These are phyloP conservation scores for Dryas octopetala DNA, from an alignment of 306 rosid genomes.

Conservation along the genomic window DNA sequence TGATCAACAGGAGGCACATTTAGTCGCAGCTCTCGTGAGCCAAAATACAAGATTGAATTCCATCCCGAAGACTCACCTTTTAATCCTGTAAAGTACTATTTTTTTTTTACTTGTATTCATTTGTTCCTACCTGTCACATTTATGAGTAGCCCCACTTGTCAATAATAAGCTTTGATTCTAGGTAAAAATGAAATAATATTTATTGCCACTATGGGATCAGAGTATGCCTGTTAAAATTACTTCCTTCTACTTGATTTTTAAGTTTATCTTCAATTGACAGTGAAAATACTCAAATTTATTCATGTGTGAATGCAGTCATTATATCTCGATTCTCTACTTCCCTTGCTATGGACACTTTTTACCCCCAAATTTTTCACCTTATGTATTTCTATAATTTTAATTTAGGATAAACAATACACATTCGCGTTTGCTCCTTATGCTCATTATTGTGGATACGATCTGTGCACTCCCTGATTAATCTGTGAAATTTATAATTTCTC, in stretches of 20 bases:
- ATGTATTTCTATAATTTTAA: background rate
- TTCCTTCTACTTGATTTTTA: no score
- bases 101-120: background rate
- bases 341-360: background rate
- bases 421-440: background rate
- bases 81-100: slow-evolving; percentile 57
- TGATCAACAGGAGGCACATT: slow-evolving; percentile 61
- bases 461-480: background rate
- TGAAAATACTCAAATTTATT: no score
- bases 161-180: background rate
- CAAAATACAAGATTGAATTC: slow-evolving; percentile 85
- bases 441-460: background rate
- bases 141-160: background rate
- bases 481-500: background rate
- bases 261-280: no score
- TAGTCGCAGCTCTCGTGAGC: slow-evolving; percentile 72
- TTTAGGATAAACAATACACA: background rate
- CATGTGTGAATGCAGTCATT: background rate
- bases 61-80: slow-evolving; percentile 78
- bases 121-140: background rate
- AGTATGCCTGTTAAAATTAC: no score
- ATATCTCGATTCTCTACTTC: background rate
- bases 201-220: background rate
- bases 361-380: background rate
- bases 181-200: background rate